Evolutionary conservation across 2,329 filamentous ascomycete genomes (phyloP).

Genomic region (Trichoderma sp.): DNA sequence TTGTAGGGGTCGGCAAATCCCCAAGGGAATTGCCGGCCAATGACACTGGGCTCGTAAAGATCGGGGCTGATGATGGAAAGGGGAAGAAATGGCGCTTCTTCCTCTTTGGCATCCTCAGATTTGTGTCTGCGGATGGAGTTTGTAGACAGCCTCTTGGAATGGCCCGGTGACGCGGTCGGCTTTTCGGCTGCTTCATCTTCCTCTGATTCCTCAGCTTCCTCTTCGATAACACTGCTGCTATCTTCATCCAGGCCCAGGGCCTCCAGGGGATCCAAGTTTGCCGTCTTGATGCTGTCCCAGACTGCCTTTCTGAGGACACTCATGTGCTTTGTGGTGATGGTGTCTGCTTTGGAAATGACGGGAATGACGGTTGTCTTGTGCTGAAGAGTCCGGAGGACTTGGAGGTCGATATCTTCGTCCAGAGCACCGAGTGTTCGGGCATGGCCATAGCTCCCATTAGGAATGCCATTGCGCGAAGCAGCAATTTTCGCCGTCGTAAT

Average conservation of each 20-base stretch:
- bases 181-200: conserved; percentile 35
- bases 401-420: conserved; percentile 86
- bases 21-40: conserved; percentile 93
- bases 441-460: conserved; percentile 46
- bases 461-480: conserved; percentile 49
- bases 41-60: conserved; percentile 74
- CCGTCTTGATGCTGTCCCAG: conserved; percentile 82
- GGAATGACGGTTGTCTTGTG: conserved; percentile 95
- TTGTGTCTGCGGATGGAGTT: conserved; percentile 49
- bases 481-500: conserved; percentile 61
- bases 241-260: conserved; percentile 80
- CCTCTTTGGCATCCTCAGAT: conserved; percentile 45
- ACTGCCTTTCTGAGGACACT: conserved; percentile 85
- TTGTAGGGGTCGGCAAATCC: conserved; percentile 95
- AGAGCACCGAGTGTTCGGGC: conserved; percentile 64
- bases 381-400: conserved; percentile 83
- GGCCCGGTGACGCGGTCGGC: conserved; percentile 37
- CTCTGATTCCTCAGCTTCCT: conserved; percentile 42
- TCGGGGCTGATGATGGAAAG: conserved; percentile 95
- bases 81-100: conserved; percentile 71
- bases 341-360: conserved; percentile 95
- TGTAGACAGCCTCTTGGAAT: conserved; percentile 49
- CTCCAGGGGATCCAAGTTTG: conserved; percentile 85
- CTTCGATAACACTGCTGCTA: conserved; percentile 64
- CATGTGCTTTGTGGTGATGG: conserved; percentile 95